Evolutionary conservation across 345 rosid species (phyloP).

Genomic region (Orychophragmus violaceus): DNA sequence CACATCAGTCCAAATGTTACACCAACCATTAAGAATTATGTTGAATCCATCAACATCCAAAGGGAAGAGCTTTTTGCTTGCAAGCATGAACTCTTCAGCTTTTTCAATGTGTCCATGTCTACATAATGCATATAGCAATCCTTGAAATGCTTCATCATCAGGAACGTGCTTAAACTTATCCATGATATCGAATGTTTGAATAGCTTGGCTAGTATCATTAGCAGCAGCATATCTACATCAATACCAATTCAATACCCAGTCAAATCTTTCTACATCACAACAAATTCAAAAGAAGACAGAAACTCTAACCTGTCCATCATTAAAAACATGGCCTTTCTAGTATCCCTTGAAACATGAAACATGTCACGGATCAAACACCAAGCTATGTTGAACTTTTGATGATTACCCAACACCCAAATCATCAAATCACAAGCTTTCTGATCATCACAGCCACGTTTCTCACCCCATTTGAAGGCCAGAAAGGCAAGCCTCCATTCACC

Average conservation of each 20-base stretch:
- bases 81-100: slow-evolving; percentile 91
- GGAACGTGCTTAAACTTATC: slow-evolving; percentile 67
- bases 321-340: slow-evolving; percentile 59
- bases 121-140: slow-evolving; percentile 52
- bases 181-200: slow-evolving; percentile 58
- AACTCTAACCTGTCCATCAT: slow-evolving; percentile 74
- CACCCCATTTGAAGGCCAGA: slow-evolving; percentile 77
- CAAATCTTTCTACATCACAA: not conserved
- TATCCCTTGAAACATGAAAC: slow-evolving; percentile 41
- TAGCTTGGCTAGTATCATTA: slow-evolving; percentile 64
- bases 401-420: slow-evolving; percentile 64
- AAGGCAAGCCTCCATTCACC: slow-evolving; percentile 67
- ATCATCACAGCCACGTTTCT: slow-evolving; percentile 44
- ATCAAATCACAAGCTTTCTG: slow-evolving; percentile 48
- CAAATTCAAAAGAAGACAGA: slow-evolving; percentile 5
- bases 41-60: slow-evolving; percentile 55
- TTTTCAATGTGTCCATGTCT: slow-evolving; percentile 77
- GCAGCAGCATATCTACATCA: slow-evolving; percentile 70
- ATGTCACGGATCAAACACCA: slow-evolving; percentile 79
- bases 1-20: slow-evolving; percentile 54
- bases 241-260: slow-evolving; percentile 1
- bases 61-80: slow-evolving; percentile 70
- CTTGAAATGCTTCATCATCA: slow-evolving; percentile 70
- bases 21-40: slow-evolving; percentile 77
- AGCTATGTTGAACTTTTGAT: slow-evolving; percentile 63